phyloP scores from a whole-genome alignment of 768 basidiomycete genomes.

The Termitomyces sp. region DNA sequence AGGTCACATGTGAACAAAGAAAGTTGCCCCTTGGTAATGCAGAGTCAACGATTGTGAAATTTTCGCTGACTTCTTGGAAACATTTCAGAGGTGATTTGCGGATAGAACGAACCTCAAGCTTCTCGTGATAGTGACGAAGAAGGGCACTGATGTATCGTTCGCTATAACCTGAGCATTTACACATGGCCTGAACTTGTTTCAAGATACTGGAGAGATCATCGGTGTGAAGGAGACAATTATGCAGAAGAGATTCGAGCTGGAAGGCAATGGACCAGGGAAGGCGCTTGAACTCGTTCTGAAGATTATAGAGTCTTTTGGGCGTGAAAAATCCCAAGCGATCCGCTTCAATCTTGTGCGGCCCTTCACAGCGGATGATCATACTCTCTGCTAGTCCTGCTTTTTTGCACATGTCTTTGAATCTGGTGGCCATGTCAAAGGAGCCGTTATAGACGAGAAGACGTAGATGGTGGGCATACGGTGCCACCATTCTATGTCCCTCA shows the following conservation, averaged over 20 bases:
- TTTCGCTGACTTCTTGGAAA: constrained; percentile 29
- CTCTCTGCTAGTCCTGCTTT: constrained; percentile 35
- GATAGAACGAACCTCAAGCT: constrained; percentile 35
- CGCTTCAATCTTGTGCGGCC: constrained; percentile 43
- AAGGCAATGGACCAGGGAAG: constrained; percentile 68
- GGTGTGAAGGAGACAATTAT: constrained; percentile 57
- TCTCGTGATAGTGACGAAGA: constrained; percentile 49
- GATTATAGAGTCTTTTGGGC: constrained; percentile 34
- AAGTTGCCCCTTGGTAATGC: constrained; percentile 36
- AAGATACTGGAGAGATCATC: constrained; percentile 45
- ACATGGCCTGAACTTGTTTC: constrained; percentile 36
- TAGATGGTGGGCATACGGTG: constrained; percentile 69
- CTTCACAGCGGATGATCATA: constrained; percentile 25
- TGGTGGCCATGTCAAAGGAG: constrained; percentile 37
- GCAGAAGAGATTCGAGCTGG: constrained; percentile 68
- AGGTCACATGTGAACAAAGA: constrained; percentile 67
- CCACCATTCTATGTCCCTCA: constrained; percentile 50
- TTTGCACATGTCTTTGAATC: constrained; percentile 50
- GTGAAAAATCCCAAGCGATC: constrained; percentile 45
- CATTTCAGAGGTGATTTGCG: constrained; percentile 37
- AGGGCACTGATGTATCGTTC: constrained; percentile 34
- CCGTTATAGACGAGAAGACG: constrained; percentile 53
- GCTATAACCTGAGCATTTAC: constrained; percentile 18
- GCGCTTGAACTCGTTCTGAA: constrained; percentile 36
- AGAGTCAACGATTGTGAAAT: constrained; percentile 19